These are phyloP conservation scores for Penicillium macrosclerotiorum DNA, from an alignment of 495 filamentous ascomycete species.

Conservation along the genomic window DNA sequence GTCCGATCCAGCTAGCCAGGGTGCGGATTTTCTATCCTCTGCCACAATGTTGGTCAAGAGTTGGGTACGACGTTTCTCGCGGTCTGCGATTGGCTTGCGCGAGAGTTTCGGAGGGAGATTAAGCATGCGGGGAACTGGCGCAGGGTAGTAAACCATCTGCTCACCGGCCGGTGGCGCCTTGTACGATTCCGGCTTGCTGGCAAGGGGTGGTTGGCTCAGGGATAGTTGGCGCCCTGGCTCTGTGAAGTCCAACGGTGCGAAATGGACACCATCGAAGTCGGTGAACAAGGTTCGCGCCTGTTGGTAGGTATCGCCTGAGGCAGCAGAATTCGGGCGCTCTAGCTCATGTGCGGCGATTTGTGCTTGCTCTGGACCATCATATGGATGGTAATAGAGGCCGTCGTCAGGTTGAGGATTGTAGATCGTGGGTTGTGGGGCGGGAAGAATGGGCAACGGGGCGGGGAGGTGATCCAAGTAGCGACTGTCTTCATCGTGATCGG, in stretches of 20 bases:
- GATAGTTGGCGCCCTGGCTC: conserved; percentile 35
- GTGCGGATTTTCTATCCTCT: conserved; percentile 46
- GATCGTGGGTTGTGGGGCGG: conserved; percentile 24
- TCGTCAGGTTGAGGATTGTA: conserved; percentile 21
- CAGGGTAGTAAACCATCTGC: conserved; percentile 91
- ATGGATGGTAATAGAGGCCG: conserved; percentile 18
- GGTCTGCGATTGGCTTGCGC: conserved; percentile 60
- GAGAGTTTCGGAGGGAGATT: conserved; percentile 89
- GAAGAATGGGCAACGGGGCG: conserved; percentile 17
- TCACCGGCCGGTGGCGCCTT: conserved; percentile 64
- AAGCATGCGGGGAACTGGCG: conserved; percentile 88
- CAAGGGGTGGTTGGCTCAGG: conserved; percentile 41
- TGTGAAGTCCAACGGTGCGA: conserved; percentile 45
- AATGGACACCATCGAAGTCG: conserved; percentile 95
- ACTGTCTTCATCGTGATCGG: conserved; percentile 42
- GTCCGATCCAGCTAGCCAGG: conserved; percentile 31
- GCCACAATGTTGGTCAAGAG: conserved; percentile 49
- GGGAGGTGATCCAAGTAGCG: conserved; percentile 30
- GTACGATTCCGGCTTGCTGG: conserved; percentile 55
- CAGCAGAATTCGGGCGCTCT: conserved; percentile 46
- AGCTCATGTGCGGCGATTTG: conserved; percentile 26
- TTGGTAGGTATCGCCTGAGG: conserved; percentile 66
- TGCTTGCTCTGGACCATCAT: conserved; percentile 12
- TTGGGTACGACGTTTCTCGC: conserved; percentile 69
- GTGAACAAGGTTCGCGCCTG: conserved; percentile 71